These are phyloP conservation scores for Fraxinus anomala DNA, from an alignment of 257 asterid species.

Conservation along the genomic window DNA sequence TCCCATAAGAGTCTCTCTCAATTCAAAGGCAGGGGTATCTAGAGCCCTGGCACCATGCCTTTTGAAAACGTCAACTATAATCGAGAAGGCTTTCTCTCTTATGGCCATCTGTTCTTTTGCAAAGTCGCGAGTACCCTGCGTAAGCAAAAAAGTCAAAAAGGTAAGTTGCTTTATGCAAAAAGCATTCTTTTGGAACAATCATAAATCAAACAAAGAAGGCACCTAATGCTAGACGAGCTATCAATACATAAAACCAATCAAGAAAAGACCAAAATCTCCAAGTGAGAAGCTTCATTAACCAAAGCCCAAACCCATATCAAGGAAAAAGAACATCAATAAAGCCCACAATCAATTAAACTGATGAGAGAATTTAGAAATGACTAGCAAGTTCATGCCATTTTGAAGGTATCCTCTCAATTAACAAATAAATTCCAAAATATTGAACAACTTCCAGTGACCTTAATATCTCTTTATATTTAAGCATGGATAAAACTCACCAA, in stretches of 20 bases:
- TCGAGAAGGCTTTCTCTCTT: slow-evolving; percentile 75
- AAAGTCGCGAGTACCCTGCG: slow-evolving; percentile 93
- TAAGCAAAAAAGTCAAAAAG: slow-evolving; percentile 20
- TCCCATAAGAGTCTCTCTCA: slow-evolving; percentile 98
- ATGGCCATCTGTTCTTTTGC: slow-evolving; percentile 89
- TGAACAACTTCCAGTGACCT: slow-evolving; percentile 1
- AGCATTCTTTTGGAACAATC: neutral
- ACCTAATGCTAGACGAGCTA: neutral
- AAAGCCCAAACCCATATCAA: neutral
- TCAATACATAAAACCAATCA: neutral
- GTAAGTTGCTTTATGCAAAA: neutral
- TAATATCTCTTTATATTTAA: neutral
- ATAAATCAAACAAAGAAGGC: neutral
- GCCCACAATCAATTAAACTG: slow-evolving; percentile 4
- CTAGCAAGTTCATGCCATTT: slow-evolving; percentile 1
- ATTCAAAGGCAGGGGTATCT: slow-evolving; percentile 92
- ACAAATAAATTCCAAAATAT: neutral
- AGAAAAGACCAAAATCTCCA: slow-evolving; percentile 1
- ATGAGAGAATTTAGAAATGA: slow-evolving; percentile 8
- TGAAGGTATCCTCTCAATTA: neutral
- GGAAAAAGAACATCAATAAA: neutral
- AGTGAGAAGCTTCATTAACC: slow-evolving; percentile 17
- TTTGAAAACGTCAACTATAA: slow-evolving; percentile 74
- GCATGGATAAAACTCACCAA: neutral
- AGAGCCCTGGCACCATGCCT: slow-evolving; percentile 89